Evolutionary conservation across 2,329 filamentous ascomycete genomes (phyloP).

Genomic region (Aspergillus tubingensis): DNA sequence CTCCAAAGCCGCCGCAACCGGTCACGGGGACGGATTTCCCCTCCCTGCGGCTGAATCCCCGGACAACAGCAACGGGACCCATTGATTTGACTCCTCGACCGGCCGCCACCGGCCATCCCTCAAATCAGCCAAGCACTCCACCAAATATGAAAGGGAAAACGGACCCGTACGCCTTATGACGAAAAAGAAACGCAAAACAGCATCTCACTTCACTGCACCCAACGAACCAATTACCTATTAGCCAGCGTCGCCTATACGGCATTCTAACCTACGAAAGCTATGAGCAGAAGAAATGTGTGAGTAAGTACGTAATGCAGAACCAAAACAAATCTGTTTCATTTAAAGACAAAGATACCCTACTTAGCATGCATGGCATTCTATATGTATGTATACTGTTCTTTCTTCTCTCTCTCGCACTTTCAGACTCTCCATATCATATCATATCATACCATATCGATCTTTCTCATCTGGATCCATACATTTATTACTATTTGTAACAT

Average conservation of each 20-base stretch:
- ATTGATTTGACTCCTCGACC: neutral
- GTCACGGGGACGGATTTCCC: conserved; percentile 46
- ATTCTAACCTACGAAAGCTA: neutral
- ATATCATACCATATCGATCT: no score
- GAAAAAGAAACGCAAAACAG: neutral
- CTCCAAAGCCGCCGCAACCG: conserved; percentile 57
- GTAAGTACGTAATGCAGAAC: conserved; percentile 3
- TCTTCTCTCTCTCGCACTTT: neutral
- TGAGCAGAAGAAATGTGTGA: neutral
- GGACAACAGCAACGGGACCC: conserved; percentile 19
- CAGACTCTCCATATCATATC: neutral
- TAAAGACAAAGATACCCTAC: neutral
- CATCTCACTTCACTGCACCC: neutral
- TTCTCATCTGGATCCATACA: no score
- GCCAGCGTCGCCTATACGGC: neutral
- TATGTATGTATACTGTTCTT: conserved; percentile 14
- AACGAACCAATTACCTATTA: neutral
- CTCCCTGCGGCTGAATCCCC: conserved; percentile 37
- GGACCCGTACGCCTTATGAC: neutral
- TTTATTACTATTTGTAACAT: neutral
- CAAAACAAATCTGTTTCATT: neutral
- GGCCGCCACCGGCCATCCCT: no score
- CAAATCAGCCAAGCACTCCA: conserved; percentile 6
- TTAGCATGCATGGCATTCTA: conserved; percentile 12
- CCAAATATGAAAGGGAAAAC: neutral